Evolutionary conservation across 768 basidiomycete genomes (phyloP).

Genomic region (Pleurotus platypus): DNA sequence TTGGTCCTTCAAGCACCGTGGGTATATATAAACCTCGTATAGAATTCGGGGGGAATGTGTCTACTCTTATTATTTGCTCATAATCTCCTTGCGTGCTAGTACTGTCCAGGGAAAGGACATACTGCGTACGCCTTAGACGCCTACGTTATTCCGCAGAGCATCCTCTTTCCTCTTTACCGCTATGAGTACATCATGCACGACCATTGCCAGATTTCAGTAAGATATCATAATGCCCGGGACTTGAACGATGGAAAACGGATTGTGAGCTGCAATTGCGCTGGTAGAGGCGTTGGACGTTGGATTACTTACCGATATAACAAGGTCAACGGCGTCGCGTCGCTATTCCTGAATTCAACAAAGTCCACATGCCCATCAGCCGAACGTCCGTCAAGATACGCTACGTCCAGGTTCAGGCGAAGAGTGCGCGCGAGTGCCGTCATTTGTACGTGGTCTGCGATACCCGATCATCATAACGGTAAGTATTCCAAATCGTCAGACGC

Average conservation of each 20-base stretch:
- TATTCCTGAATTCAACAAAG: constrained; percentile 57
- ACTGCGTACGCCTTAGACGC: too few species aligned
- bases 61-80: too few species aligned
- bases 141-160: too few species aligned
- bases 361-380: constrained; percentile 48
- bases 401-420: constrained; percentile 59
- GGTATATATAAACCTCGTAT: too few species aligned
- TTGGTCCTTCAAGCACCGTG: too few species aligned
- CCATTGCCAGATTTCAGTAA: constrained; percentile 22
- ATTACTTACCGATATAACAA: constrained; percentile 67
- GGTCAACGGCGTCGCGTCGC: constrained; percentile 51
- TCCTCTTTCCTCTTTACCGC: too few species aligned
- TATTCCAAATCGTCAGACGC: constrained; percentile 13
- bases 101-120: too few species aligned
- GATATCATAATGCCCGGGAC: constrained; percentile 90
- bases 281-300: too few species aligned
- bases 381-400: constrained; percentile 81
- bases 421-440: constrained; percentile 74
- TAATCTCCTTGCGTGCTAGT: too few species aligned
- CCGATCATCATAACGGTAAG: not conserved
- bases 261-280: too few species aligned
- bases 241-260: constrained; percentile 19
- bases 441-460: constrained; percentile 69
- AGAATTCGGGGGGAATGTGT: too few species aligned
- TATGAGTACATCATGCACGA: not conserved